Conservation (phyloP, 192 early-diverging fungal species). For the Coemansia sp. region DNA sequence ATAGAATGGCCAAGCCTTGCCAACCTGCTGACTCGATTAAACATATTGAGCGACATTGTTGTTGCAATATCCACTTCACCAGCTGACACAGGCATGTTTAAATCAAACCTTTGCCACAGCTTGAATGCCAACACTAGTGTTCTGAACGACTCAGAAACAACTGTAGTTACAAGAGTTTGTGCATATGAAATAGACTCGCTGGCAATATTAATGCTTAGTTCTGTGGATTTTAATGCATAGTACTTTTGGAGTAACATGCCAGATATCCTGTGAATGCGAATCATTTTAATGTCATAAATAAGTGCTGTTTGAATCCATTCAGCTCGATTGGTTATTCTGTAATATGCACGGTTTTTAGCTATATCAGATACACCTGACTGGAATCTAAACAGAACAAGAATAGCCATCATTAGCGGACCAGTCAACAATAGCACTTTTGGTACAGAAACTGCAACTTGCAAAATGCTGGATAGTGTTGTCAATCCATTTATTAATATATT, state of each 20-base stretch:
- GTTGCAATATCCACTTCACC: constrained; percentile 16
- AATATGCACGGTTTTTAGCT: background rate
- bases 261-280: background rate
- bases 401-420: background rate
- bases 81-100: background rate
- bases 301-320: background rate
- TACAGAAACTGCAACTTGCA: background rate
- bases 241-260: background rate
- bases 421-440: background rate
- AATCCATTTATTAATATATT: background rate
- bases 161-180: background rate
- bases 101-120: constrained; percentile 1
- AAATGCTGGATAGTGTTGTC: background rate
- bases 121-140: constrained; percentile 8
- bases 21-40: background rate
- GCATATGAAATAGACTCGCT: background rate
- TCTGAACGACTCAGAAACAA: background rate
- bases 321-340: background rate
- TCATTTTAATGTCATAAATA: background rate
- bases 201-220: background rate
- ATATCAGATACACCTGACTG: background rate
- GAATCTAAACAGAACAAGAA: background rate
- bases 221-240: background rate
- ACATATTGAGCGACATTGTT: background rate
- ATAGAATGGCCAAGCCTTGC: background rate